Conservation (phyloP, 805 yeast species). For the Henningerozyma blattae region DNA sequence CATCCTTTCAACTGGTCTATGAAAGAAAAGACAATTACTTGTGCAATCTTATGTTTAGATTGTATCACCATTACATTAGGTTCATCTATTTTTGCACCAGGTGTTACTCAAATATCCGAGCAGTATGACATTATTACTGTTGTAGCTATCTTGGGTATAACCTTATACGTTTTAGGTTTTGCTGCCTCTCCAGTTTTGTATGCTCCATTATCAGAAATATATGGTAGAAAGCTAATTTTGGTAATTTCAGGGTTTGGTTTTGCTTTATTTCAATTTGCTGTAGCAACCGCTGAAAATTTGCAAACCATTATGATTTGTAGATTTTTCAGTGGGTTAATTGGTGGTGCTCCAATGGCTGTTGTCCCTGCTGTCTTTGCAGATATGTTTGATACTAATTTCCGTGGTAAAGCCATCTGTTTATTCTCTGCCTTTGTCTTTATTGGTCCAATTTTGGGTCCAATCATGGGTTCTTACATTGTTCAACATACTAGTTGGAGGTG, state of each 20-base stretch:
- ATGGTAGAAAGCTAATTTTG: conserved; percentile 56
- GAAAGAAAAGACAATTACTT: conserved; percentile 32
- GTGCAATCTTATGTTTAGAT: conserved; percentile 33
- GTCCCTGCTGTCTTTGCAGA: conserved; percentile 85
- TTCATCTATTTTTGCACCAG: conserved; percentile 71
- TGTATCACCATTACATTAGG: conserved; percentile 57
- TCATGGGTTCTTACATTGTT: conserved; percentile 60
- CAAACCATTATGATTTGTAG: conserved; percentile 71
- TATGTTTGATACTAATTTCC: conserved; percentile 46
- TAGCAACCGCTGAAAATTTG: conserved; percentile 63
- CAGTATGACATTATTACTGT: conserved; percentile 50
- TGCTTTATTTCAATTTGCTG: conserved; percentile 53
- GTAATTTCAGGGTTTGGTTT: conserved; percentile 45
- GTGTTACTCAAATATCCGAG: conserved; percentile 34
- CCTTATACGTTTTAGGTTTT: conserved; percentile 80
- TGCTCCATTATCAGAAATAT: conserved; percentile 80
- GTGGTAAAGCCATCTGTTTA: conserved; percentile 70
- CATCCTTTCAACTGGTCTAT: conserved; percentile 74
- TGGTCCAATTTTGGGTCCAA: conserved; percentile 81
- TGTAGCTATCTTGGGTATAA: conserved; percentile 61
- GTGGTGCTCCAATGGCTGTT: conserved; percentile 77
- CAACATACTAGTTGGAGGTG: conserved; percentile 73
- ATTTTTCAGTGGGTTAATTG: conserved; percentile 69
- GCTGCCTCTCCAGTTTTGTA: conserved; percentile 86
- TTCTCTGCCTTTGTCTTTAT: conserved; percentile 63